Conservation (phyloP, 805 yeast genomes). For the Yamadazyma paraphyllophila region DNA sequence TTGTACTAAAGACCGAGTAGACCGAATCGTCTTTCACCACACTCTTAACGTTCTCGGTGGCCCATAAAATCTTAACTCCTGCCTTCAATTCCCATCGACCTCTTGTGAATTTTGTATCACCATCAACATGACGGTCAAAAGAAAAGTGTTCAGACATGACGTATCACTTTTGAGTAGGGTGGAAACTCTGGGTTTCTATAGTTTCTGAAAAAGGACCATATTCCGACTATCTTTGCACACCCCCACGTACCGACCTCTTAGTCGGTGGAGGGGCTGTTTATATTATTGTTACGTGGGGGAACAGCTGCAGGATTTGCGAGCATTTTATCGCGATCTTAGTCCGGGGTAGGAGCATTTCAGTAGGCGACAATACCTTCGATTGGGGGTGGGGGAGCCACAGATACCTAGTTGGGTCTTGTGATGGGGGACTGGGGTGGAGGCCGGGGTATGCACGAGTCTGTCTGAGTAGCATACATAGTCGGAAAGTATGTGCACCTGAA, state of each 20-base stretch:
- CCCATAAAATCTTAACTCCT: constrained; percentile 33
- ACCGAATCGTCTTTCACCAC: constrained; percentile 15
- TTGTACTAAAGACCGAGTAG: constrained; percentile 22
- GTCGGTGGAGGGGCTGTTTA: not conserved
- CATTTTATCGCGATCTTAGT: not conserved
- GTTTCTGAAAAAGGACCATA: not conserved
- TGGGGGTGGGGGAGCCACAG: not conserved
- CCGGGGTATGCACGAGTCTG: too few species aligned
- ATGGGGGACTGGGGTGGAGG: too few species aligned
- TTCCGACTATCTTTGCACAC: not conserved
- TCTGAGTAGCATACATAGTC: too few species aligned
- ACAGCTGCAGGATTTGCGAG: not conserved
- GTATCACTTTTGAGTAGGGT: too few species aligned
- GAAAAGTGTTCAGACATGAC: not conserved
- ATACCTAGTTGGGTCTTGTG: too few species aligned
- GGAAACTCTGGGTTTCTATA: not conserved
- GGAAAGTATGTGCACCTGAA: too few species aligned
- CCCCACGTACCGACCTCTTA: not conserved
- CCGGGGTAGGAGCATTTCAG: not conserved
- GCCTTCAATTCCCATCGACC: constrained; percentile 33
- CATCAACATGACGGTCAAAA: constrained; percentile 20
- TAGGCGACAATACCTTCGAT: too few species aligned
- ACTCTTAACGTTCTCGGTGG: constrained; percentile 28
- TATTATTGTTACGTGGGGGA: not conserved
- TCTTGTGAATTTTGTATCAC: constrained; percentile 28